Conservation (phyloP, 1,284 basidiomycete genomes). For the Trichosporon ovoides region DNA sequence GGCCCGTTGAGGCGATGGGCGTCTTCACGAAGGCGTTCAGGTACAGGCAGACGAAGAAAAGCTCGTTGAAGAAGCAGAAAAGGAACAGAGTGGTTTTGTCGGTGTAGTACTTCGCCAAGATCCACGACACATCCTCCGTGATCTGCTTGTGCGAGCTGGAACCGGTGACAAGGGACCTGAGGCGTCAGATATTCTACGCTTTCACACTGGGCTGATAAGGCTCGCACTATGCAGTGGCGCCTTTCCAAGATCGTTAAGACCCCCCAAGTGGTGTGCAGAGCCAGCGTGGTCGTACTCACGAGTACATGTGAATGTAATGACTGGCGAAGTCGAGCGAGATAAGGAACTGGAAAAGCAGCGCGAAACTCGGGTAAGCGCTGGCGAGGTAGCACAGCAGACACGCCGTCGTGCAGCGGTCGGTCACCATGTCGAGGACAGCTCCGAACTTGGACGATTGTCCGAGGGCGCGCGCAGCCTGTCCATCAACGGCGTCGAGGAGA, state of each 20-base stretch:
- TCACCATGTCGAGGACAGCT: conserved; percentile 98
- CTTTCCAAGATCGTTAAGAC: too few species aligned
- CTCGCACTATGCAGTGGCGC: too few species aligned
- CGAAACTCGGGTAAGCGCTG: conserved; percentile 64
- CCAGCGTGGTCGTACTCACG: conserved; percentile 61
- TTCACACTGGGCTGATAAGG: too few species aligned
- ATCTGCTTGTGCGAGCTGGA: conserved; percentile 89
- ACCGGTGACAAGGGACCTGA: conserved; percentile 86
- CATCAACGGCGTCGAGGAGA: conserved; percentile 94
- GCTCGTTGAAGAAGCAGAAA: conserved; percentile 92
- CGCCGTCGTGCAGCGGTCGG: conserved; percentile 96
- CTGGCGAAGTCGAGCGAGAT: conserved; percentile 97
- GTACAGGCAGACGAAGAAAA: conserved; percentile 95
- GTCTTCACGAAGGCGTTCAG: conserved; percentile 77
- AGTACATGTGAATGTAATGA: conserved; percentile 99
- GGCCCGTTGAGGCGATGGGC: conserved; percentile 33
- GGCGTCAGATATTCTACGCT: background rate
- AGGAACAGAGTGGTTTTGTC: conserved; percentile 80
- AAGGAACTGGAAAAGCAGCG: conserved; percentile 85
- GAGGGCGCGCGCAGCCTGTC: conserved; percentile 82
- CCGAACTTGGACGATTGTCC: conserved; percentile 94
- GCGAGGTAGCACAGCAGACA: conserved; percentile 92
- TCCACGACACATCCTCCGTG: conserved; percentile 82
- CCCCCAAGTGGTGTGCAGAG: too few species aligned
- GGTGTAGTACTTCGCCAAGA: conserved; percentile 91